phyloP scores from a whole-genome alignment of 805 yeast species.

The Hanseniaspora osmophila region DNA sequence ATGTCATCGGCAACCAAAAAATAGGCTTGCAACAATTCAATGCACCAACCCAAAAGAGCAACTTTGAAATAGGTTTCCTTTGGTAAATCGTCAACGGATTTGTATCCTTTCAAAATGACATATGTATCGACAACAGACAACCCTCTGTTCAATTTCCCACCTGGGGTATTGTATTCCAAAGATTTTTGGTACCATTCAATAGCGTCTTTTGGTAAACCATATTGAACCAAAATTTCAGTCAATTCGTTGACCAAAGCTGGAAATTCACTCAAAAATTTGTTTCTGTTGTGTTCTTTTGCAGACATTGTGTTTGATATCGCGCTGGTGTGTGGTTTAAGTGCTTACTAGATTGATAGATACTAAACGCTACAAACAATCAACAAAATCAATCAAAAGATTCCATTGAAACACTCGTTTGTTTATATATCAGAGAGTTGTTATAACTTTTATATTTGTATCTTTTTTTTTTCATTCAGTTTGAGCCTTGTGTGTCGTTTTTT shows the following conservation, averaged over 20 bases:
- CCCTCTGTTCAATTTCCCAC: conserved; percentile 95
- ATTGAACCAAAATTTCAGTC: conserved; percentile 40
- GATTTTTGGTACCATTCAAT: conserved; percentile 66
- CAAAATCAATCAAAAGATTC: no score
- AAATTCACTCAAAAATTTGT: conserved; percentile 51
- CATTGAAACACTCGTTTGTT: no score
- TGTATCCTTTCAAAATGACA: conserved; percentile 56
- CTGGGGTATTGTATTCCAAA: conserved; percentile 79
- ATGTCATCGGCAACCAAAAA: conserved; percentile 96
- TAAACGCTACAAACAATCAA: no score
- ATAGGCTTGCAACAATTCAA: conserved; percentile 89
- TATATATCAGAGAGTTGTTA: neutral
- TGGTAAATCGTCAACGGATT: conserved; percentile 41
- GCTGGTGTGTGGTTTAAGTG: neutral
- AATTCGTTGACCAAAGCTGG: conserved; percentile 69
- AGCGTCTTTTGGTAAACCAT: conserved; percentile 80
- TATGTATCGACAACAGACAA: conserved; percentile 89
- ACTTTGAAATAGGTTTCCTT: conserved; percentile 66
- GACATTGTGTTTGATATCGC: conserved; percentile 4
- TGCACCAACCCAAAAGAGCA: conserved; percentile 87
- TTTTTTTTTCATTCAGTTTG: no score
- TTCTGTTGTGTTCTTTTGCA: conserved; percentile 24
- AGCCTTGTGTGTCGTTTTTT: no score
- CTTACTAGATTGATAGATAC: no score
- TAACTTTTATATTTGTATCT: no score